Evolutionary conservation across 2,329 filamentous ascomycete species (phyloP), one percentile per base, ranked within the genome.

Genomic region (Pseudogymnoascus sp.): DNA sequence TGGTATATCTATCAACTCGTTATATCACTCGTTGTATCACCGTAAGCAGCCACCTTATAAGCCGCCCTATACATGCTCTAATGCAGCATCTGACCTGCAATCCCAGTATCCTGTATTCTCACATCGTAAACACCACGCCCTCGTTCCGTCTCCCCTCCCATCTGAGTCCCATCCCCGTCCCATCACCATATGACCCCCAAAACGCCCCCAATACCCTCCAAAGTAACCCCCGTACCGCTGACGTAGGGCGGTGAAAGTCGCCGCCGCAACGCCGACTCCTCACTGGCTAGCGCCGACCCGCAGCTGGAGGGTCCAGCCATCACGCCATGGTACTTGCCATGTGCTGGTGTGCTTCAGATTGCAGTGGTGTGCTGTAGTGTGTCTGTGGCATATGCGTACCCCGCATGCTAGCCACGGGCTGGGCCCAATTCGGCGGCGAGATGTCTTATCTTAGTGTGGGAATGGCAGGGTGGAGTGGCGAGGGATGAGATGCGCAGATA

Each of bases 221-320:
- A 48, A 23, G 23, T 48, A 26, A 5, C 9, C 19, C 39, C 21
- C 39, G 9, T 26, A 3, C 6, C 39, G 41, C 23, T 48, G 41
- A 48, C 41, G 41, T 48, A 48, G 41, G 23, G 41, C 41, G 41
- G 41, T 48, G 41, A 48, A 48, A 48, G 39, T 26, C 13, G 39
- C 13, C 13, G 5, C 10, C 7, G 0, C 3, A 28, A 18, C 23
- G 7, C 41, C 41, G n/a, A 28, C 41, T 18, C 23, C 23, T 48
- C 41, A 48, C 41, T 48, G 41, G 41, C 23, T 15, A 18, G n/a
- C 41, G n/a, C 13, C n/a, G 12, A 48, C 23, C 41, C 41, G 23
- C 41, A 10, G 23, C 28, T 48, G 13, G 13, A 48, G n/a, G 12
- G 5, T 3, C 23, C 9, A 26, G 23, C 21, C 4, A 48, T 48